A percentile compares a stretch with the other conserved stretches of the same genome.
These are phyloP conservation scores for Lachnellula willkommii DNA, from an alignment of 2,329 filamentous ascomycete genomes.

Conservation along the genomic window DNA sequence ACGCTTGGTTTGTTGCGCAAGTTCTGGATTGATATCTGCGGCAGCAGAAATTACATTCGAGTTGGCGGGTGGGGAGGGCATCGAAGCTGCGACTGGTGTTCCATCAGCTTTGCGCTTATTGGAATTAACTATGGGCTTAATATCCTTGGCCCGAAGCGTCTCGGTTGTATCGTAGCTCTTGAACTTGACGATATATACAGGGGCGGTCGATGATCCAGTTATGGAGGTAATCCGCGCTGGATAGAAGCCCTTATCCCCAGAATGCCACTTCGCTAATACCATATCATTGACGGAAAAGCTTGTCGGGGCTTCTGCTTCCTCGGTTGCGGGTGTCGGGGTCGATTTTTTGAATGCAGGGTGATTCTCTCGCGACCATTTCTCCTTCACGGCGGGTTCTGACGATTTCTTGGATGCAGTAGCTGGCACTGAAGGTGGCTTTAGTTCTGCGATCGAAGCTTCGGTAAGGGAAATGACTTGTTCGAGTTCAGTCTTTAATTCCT, in stretches of 20 bases:
- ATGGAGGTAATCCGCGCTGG: constrained; percentile 89
- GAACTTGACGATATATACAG: constrained; percentile 93
- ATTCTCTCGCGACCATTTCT: constrained; percentile 76
- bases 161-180: constrained; percentile 84
- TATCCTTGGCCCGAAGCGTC: constrained; percentile 74
- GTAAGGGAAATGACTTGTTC: constrained; percentile 74
- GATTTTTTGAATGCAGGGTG: constrained; percentile 69
- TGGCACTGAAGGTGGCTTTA: constrained; percentile 53
- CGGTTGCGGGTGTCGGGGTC: constrained; percentile 42
- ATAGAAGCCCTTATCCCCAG: constrained; percentile 86
- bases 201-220: constrained; percentile 83
- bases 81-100: constrained; percentile 47
- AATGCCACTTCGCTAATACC: constrained; percentile 84
- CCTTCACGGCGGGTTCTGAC: constrained; percentile 50
- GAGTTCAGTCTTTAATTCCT: constrained; percentile 73
- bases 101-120: constrained; percentile 83
- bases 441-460: constrained; percentile 74
- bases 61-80: constrained; percentile 37
- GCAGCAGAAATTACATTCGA: constrained; percentile 35
- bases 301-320: constrained; percentile 46
- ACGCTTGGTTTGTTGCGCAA: constrained; percentile 58
- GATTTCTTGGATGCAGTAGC: constrained; percentile 36
- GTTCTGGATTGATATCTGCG: constrained; percentile 56
- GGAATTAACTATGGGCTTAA: constrained; percentile 68
- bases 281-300: constrained; percentile 83